Base-by-base conservation (phyloP, 192 early-diverging fungal species). In the Physocladia obscura region DNA sequence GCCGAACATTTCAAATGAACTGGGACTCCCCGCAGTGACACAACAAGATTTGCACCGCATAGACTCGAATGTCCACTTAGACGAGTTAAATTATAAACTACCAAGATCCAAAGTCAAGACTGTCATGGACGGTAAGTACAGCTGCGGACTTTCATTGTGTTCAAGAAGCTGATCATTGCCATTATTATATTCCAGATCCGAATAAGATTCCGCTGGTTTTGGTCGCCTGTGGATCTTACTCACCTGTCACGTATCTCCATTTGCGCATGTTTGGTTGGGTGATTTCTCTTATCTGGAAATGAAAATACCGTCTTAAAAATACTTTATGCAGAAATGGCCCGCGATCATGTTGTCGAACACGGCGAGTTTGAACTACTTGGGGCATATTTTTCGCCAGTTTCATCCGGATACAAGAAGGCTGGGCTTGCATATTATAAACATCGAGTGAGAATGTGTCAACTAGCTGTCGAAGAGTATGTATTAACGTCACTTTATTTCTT, bases 261-360 rank as follows among this genome's bases (percentile, higher is more conserved):
- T 81, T 99, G 56, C 91, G 97, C 63, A 97, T 99, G 91, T 99
- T 99, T 87, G 96, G 95, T 97, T n/a, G n/a, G n/a, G n/a, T n/a
- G n/a, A n/a, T n/a, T n/a, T n/a, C n/a, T 88, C 72, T 79, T 75
- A 54, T 32, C 26, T 21, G 54, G 17, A 21, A 36, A 8, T 70
- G 31, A 22, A 44, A 24, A 6, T 56, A 32, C n/a, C 22, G 26
- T 21, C 1, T 13, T 21, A 26, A 11, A 34, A 15, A 21, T 3
- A 19, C 8, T 37, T 38, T 58, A 21, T 40, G 30, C 67, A 93
- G 90, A 99, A 74, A 97, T 99, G 93, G 95, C 94, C 1, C 83
- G 84, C n/a, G 97, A 98, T 73, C 87, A 94, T 55, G 82, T 98
- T 70, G 59, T 60, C 26, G 86, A 91, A 64, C 82, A 89, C 51